These are phyloP conservation scores for Lodderomyces orthopsilosis DNA, from an alignment of 1,139 yeast species.

Conservation along the genomic window DNA sequence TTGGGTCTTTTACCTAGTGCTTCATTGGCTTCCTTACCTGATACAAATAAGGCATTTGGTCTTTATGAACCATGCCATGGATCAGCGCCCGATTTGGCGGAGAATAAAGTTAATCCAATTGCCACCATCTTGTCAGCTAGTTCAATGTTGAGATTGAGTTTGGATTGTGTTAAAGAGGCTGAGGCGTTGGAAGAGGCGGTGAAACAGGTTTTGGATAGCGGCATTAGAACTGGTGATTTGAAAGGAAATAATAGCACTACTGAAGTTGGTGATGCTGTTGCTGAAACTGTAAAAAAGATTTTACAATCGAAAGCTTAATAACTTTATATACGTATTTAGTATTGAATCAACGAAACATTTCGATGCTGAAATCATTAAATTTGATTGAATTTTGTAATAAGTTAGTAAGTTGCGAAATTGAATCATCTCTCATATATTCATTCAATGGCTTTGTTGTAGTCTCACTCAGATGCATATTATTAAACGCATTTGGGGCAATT, in stretches of 20 bases:
- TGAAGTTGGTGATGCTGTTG: constrained; percentile 94
- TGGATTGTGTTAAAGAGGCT: constrained; percentile 80
- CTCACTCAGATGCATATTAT: constrained; percentile 20
- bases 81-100: constrained; percentile 90
- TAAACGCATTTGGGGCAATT: constrained; percentile 19
- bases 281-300: constrained; percentile 62
- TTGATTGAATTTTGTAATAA: constrained; percentile 29
- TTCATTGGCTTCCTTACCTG: constrained; percentile 92
- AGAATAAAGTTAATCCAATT: constrained; percentile 87
- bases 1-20: constrained; percentile 95
- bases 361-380: constrained; percentile 13
- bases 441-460: constrained; percentile 7
- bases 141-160: constrained; percentile 91
- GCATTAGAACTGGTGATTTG: constrained; percentile 87
- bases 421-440: constrained; percentile 22
- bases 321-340: neutral
- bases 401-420: constrained; percentile 35
- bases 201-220: constrained; percentile 71
- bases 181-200: constrained; percentile 90
- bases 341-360: neutral
- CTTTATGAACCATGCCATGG: constrained; percentile 98
- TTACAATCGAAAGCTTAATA: constrained; percentile 24
- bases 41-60: constrained; percentile 90
- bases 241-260: constrained; percentile 75
- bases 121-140: constrained; percentile 95